Evolutionary conservation across 2,329 filamentous ascomycete genomes (phyloP).

Genomic region (Xylaria arbuscula): DNA sequence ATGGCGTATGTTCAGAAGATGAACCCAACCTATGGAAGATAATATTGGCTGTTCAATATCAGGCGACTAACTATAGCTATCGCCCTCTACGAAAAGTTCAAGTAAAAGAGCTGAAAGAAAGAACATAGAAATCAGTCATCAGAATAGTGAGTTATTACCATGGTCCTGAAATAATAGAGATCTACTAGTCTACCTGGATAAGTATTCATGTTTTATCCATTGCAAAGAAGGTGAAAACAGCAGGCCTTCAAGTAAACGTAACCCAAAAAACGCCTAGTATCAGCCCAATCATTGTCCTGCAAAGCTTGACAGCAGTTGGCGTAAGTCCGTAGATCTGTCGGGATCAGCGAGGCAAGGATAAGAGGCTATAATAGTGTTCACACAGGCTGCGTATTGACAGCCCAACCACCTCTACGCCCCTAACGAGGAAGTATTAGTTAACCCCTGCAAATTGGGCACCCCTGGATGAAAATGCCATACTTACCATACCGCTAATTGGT

Average conservation of each 20-base stretch:
- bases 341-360: constrained; percentile 6
- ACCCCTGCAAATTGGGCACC: neutral
- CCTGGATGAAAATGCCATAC: neutral
- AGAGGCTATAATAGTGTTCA: neutral
- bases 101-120: neutral
- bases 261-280: neutral
- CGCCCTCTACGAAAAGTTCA: neutral
- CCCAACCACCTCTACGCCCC: neutral
- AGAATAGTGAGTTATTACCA: too few species aligned
- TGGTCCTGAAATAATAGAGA: too few species aligned
- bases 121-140: too few species aligned
- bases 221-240: too few species aligned
- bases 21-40: neutral
- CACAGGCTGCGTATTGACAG: neutral
- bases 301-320: neutral
- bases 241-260: too few species aligned
- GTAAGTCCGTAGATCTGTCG: neutral
- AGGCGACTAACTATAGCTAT: neutral
- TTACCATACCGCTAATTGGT: neutral
- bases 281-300: neutral
- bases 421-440: neutral
- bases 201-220: too few species aligned
- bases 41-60: neutral
- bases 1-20: neutral
- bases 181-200: too few species aligned